Evolutionary conservation across 192 early-diverging fungal species (phyloP), one percentile per base, ranked within the genome.

Genomic region (Bifiguratus adelaidae): DNA sequence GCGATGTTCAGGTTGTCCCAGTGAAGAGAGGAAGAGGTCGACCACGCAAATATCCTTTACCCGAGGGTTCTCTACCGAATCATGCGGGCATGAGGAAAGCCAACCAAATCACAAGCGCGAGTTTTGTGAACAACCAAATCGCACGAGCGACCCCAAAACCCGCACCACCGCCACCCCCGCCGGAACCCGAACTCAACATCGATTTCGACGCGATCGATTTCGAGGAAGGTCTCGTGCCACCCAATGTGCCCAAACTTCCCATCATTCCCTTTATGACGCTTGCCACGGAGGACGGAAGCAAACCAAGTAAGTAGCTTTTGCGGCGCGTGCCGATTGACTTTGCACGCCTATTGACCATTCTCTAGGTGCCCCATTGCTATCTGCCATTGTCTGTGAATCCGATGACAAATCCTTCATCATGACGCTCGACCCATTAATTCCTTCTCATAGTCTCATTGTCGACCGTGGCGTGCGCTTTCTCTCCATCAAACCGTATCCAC

Each of bases 371-470:
- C 51, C 62, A 5, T 54, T 67, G 50, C 40, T 67, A 11, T 50
- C 60, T 38, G 51, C 50, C 11, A 54, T 67, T 9, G 41, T 43
- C 8, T 36, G 56, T 7, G 64, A 67, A 30, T 30, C 64, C 4
- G 54, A 60, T 16, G 58, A 67, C 30, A 51, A 53, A 32, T 67
- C 64, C 4, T 67, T 67, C 43, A 46, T 48, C 16, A 67, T 67
- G 64, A 53, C 32, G 36, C 28, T 67, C 32, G 38, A 47, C 12
- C 56, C 58, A 0, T 50, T 50, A 2, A 32, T 48, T 0, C 53
- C 49, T 33, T 47, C 58, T 11, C 55, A 61, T 24, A 67, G 58
- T 46, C 22, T 60, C 47, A 30, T 50, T 1, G 50, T 67, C 13
- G 47, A 50, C 7, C 42, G 50, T 6, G 33, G 48, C 1, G 64